Conservation (phyloP, 1,284 basidiomycete species). For the Moniliella sp. region DNA sequence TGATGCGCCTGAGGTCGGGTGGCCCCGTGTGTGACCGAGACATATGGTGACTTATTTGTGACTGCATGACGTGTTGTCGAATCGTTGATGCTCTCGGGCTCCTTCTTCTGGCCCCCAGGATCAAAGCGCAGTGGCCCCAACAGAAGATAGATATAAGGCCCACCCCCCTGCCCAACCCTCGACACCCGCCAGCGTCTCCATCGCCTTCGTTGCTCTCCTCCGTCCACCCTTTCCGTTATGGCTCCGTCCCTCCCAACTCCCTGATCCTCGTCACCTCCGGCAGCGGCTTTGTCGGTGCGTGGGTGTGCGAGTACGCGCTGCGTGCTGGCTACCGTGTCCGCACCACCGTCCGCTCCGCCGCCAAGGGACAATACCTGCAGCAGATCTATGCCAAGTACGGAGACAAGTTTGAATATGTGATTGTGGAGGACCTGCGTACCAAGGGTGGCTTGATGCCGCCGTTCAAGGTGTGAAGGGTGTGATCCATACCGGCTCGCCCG, state of each 20-base stretch:
- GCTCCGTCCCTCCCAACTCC: constrained; percentile 34
- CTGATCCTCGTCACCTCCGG: constrained; percentile 38
- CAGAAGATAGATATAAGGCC: no score
- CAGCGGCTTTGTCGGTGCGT: constrained; percentile 36
- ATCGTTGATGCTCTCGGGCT: no score
- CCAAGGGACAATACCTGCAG: constrained; percentile 39
- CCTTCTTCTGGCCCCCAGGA: no score
- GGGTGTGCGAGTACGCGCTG: constrained; percentile 36
- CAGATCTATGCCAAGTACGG: constrained; percentile 38
- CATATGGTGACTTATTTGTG: no score
- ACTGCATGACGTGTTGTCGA: no score
- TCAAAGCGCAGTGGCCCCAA: no score
- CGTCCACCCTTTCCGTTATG: no score
- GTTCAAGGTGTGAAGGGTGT: constrained; percentile 48
- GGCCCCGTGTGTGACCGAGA: no score
- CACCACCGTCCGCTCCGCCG: constrained; percentile 41
- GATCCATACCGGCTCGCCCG: constrained; percentile 43
- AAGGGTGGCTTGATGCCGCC: constrained; percentile 48
- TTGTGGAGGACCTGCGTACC: constrained; percentile 43
- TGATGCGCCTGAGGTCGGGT: no score
- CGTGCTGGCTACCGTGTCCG: constrained; percentile 37
- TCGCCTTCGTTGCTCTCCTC: no score
- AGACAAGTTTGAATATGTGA: constrained; percentile 40
- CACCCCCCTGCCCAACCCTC: no score
- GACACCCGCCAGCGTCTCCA: no score